phyloP scores from a whole-genome alignment of 1,284 basidiomycete genomes.

The Pascua guehoae region DNA sequence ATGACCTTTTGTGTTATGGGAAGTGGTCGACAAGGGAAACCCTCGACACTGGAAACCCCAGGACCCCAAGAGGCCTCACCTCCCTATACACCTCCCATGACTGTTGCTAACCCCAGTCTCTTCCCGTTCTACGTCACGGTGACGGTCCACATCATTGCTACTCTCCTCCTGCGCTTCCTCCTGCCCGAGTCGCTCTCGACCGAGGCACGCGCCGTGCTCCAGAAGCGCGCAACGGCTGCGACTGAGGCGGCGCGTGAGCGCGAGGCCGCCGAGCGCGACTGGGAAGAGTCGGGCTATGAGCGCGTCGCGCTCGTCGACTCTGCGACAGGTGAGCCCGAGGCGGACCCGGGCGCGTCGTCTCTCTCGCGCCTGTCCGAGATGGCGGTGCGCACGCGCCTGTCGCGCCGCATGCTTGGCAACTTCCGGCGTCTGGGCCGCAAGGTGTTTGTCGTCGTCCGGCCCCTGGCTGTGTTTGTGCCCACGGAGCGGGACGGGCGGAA shows the following conservation, averaged over 20 bases:
- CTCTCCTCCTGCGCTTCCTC: constrained; percentile 57
- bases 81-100: neutral
- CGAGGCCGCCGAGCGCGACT: constrained; percentile 46
- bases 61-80: too few species aligned
- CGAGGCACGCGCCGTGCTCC: constrained; percentile 37
- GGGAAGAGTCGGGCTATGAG: constrained; percentile 35
- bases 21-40: too few species aligned
- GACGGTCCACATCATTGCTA: constrained; percentile 51
- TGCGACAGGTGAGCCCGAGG: neutral
- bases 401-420: constrained; percentile 21
- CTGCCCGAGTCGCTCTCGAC: constrained; percentile 69
- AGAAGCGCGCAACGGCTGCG: constrained; percentile 35
- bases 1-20: too few species aligned
- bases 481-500: constrained; percentile 38
- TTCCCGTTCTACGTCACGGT: constrained; percentile 67
- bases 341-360: constrained; percentile 10
- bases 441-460: constrained; percentile 60
- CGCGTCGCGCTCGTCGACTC: neutral
- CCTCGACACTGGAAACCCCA: too few species aligned
- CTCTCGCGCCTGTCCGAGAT: constrained; percentile 17
- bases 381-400: constrained; percentile 3
- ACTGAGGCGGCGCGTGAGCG: constrained; percentile 37
- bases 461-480: constrained; percentile 65
- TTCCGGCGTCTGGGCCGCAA: constrained; percentile 28
- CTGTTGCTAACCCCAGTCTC: constrained; percentile 52